Evolutionary conservation across 345 rosid genomes (phyloP).

Genomic region (Triadica sebifera): DNA sequence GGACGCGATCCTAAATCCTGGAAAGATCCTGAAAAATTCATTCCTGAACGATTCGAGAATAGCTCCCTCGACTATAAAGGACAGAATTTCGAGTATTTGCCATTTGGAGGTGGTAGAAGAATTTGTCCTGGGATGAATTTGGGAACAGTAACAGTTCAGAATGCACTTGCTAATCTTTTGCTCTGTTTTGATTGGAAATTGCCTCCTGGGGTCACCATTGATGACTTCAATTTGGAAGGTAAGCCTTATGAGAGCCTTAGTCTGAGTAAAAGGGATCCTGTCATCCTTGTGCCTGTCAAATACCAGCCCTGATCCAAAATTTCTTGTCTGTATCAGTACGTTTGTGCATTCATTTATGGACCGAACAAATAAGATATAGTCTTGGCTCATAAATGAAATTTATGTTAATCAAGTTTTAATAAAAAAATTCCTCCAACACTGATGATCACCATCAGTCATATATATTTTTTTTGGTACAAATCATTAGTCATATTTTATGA

Average conservation of each 20-base stretch:
- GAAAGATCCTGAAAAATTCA: conserved; percentile 39
- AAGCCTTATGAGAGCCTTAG: conserved; percentile 20
- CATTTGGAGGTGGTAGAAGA: conserved; percentile 58
- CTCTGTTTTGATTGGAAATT: conserved; percentile 42
- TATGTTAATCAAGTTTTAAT: too few relatives aligned
- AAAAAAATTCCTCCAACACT: too few relatives aligned
- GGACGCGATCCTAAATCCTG: conserved; percentile 46
- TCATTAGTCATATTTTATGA: too few relatives aligned
- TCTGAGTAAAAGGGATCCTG: conserved; percentile 21
- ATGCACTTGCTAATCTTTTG: conserved; percentile 39
- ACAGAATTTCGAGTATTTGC: conserved; percentile 41
- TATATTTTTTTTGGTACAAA: too few relatives aligned
- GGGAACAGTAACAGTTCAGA: conserved; percentile 32
- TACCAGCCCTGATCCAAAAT: too few relatives aligned
- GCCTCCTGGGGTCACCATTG: conserved; percentile 30
- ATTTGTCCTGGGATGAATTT: conserved; percentile 43
- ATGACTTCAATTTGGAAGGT: conserved; percentile 39
- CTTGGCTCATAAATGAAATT: too few relatives aligned
- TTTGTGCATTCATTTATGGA: too few relatives aligned
- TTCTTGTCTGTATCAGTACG: too few relatives aligned
- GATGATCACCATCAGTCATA: too few relatives aligned
- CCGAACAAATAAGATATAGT: too few relatives aligned
- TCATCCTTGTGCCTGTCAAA: background rate
- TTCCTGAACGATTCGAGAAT: conserved; percentile 43
- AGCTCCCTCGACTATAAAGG: conserved; percentile 42